A percentile compares a stretch with the other conserved stretches of the same genome.
phyloP scores from a whole-genome alignment of 2,329 filamentous ascomycete species.

The Pseudogymnoascus sp. region DNA sequence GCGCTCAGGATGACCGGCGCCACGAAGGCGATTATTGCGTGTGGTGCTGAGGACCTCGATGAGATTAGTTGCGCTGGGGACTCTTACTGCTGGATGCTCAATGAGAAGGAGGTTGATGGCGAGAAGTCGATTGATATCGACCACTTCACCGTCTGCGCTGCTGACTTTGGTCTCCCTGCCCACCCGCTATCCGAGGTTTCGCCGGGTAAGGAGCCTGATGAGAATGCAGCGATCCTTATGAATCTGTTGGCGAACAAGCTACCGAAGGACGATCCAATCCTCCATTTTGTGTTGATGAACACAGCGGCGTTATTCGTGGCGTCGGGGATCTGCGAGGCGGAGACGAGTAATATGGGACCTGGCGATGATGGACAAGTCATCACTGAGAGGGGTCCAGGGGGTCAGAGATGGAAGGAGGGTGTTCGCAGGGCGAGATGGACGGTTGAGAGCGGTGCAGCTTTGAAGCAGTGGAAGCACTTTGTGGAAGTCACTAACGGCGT shows the following conservation, averaged over 20 bases:
- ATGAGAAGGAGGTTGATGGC: conserved; percentile 37
- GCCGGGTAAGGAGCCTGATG: conserved; percentile 72
- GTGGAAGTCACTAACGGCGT: conserved; percentile 56
- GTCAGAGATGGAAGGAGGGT: conserved; percentile 90
- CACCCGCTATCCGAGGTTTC: conserved; percentile 73
- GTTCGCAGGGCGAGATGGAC: conserved; percentile 81
- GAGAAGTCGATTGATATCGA: conserved; percentile 49
- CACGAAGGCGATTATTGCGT: conserved; percentile 81
- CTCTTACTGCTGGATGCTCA: conserved; percentile 82
- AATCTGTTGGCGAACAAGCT: conserved; percentile 67
- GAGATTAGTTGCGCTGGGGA: conserved; percentile 87
- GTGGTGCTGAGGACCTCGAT: conserved; percentile 89
- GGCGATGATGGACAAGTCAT: conserved; percentile 77
- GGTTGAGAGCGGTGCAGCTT: conserved; percentile 76
- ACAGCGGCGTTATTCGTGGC: conserved; percentile 80
- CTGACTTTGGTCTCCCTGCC: conserved; percentile 74
- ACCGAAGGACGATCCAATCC: conserved; percentile 67
- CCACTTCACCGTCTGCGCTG: conserved; percentile 68
- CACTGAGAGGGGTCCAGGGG: conserved; percentile 73
- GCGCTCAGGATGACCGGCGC: conserved; percentile 68
- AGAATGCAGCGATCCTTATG: conserved; percentile 80
- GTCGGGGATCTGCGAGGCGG: conserved; percentile 77
- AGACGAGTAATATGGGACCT: conserved; percentile 68
- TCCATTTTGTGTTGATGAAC: conserved; percentile 93
- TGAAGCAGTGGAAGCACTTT: conserved; percentile 73